Evolutionary conservation across 2,329 filamentous ascomycete genomes (phyloP), one percentile per base, ranked within the genome.

Genomic region (Penicillium sp.): DNA sequence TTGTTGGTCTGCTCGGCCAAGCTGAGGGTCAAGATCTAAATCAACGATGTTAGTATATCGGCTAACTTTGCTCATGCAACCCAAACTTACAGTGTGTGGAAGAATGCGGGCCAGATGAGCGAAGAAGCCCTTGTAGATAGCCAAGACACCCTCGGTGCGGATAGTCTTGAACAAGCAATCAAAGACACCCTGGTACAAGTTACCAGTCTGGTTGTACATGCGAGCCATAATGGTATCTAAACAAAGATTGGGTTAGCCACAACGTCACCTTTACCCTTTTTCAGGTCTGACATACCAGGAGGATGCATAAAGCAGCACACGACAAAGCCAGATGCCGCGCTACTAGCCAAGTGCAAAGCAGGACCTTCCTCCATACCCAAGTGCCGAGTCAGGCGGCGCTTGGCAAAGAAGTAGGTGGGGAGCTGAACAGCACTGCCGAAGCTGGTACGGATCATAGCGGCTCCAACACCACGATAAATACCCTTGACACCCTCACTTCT

Each of bases 301-400:
- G 95, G 95, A 73, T 99, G 95, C 95, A 99, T 99, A 64, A 98
- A 88, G 69, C 91, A 91, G 81, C 95, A 99, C 17, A 99, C 95
- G 12, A 96, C 95, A 71, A 99, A 96, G 0, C 95, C 95, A 71
- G 92, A 96, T 39, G 87, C 88, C 4, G 94, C 88, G 69, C 92
- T 96, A 76, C 92, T 96, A 39, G 91, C 85, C 66, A 99, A 81
- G 76, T 99, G 95, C 71, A 99, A 80, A 47, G 90, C 88, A 39
- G 92, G 90, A 1, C 95, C 94, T 73, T 99, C 95, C 71, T 95
- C 82, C 89, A 98, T 92, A 48, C 88, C 92, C 55, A 94, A 78
- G 73, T 97, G 92, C 71, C 85, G 88, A 60, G 91, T 85, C 68
- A 99, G 80, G 68, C 90, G 83, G 62, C 95, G 84, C 83, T 99